Percentiles rank a stretch among this genome's conserved stretches.
Conservation (phyloP, 305 asterid species). For the Fraxinus baroniana region DNA sequence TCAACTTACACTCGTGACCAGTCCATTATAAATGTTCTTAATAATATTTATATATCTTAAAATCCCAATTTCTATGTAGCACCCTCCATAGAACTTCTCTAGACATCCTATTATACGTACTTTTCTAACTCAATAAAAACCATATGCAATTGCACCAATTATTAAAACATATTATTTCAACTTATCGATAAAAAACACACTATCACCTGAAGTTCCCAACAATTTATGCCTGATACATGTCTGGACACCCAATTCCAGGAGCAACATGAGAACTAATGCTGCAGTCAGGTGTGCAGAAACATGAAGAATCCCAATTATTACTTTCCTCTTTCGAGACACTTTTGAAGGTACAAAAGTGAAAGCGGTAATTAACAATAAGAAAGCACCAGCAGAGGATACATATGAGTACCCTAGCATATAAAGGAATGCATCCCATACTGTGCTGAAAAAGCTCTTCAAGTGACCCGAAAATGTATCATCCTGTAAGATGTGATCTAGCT, state of each 20-base stretch:
- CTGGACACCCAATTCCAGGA: constrained; percentile 88
- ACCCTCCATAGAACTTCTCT: neutral
- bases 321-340: constrained; percentile 73
- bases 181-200: constrained; percentile 7
- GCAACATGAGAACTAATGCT: constrained; percentile 90
- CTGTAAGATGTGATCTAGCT: constrained; percentile 87
- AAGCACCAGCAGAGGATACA: constrained; percentile 71
- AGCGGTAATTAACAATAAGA: constrained; percentile 65
- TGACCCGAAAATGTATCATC: constrained; percentile 84
- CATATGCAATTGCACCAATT: neutral
- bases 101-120: neutral
- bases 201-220: constrained; percentile 82
- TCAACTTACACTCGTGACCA: neutral
- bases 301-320: constrained; percentile 76
- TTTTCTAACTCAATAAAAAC: neutral
- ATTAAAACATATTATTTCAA: constrained; percentile 8
- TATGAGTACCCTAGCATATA: constrained; percentile 77
- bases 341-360: constrained; percentile 80
- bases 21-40: neutral
- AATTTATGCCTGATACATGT: constrained; percentile 81
- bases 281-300: constrained; percentile 90
- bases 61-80: neutral
- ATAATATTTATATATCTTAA: neutral
- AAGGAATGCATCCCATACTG: constrained; percentile 79
- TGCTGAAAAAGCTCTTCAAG: constrained; percentile 70